Evolutionary conservation across 805 yeast genomes (phyloP).

Genomic region (Candida succiphila): DNA sequence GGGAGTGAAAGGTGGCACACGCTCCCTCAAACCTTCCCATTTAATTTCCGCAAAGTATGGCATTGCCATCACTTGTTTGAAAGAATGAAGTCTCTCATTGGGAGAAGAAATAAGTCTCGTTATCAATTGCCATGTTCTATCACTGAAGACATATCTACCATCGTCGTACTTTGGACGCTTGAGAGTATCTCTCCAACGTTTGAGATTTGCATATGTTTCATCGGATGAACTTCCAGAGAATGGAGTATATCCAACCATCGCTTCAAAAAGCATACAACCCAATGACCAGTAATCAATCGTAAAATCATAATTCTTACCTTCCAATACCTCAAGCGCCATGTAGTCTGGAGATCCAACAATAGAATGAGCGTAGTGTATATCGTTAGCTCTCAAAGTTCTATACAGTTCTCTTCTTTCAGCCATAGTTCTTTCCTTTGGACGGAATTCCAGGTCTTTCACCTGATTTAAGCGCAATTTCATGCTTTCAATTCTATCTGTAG

Average conservation of each 20-base stretch:
- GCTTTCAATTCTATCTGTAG: slow-evolving; percentile 86
- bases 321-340: slow-evolving; percentile 96
- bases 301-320: slow-evolving; percentile 87
- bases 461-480: slow-evolving; percentile 60
- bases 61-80: slow-evolving; percentile 72
- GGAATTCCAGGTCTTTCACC: slow-evolving; percentile 68
- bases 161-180: slow-evolving; percentile 87
- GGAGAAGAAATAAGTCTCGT: slow-evolving; percentile 75
- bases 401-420: slow-evolving; percentile 83
- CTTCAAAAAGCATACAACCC: slow-evolving; percentile 95
- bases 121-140: slow-evolving; percentile 90
- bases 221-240: slow-evolving; percentile 90
- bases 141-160: slow-evolving; percentile 87
- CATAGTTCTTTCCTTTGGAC: slow-evolving; percentile 61
- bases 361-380: slow-evolving; percentile 83
- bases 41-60: slow-evolving; percentile 79
- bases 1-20: slow-evolving; percentile 92
- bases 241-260: slow-evolving; percentile 95
- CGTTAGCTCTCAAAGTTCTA: slow-evolving; percentile 66
- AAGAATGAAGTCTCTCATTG: slow-evolving; percentile 59
- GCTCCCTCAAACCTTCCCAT: slow-evolving; percentile 59
- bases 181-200: slow-evolving; percentile 84
- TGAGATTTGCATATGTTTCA: slow-evolving; percentile 88
- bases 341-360: slow-evolving; percentile 98
- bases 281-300: slow-evolving; percentile 98